These are phyloP conservation scores for Podospora tetraspora DNA, from an alignment of 495 filamentous ascomycete genomes.

Conservation along the genomic window DNA sequence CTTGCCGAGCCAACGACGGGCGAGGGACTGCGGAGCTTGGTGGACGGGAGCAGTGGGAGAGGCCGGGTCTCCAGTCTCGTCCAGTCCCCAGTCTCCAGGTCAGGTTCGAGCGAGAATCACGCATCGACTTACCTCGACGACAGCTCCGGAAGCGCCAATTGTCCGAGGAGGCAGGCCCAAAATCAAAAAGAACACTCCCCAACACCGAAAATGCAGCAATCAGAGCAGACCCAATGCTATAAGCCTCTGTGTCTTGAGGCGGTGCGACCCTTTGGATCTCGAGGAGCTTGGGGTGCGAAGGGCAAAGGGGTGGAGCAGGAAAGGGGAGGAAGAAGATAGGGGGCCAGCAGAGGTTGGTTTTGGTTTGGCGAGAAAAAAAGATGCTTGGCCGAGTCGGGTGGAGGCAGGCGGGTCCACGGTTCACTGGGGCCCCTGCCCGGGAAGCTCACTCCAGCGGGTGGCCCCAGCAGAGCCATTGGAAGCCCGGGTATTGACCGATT, in stretches of 20 bases:
- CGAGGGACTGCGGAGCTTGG: slow-evolving; percentile 17
- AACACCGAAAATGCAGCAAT: not conserved
- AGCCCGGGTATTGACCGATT: not conserved
- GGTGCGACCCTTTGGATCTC: slow-evolving; percentile 18
- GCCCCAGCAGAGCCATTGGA: not conserved
- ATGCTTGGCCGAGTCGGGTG: slow-evolving; percentile 9
- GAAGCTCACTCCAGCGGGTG: not conserved
- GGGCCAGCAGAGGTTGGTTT: slow-evolving; percentile 14
- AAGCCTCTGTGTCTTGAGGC: not conserved
- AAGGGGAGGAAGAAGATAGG: slow-evolving; percentile 7
- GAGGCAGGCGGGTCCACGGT: not conserved
- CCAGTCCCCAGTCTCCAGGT: not conserved
- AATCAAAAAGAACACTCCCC: not conserved
- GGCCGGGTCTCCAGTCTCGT: not conserved
- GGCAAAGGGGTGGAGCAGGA: slow-evolving; percentile 20
- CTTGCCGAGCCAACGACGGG: slow-evolving; percentile 16
- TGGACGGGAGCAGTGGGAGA: not conserved
- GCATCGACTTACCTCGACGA: not conserved
- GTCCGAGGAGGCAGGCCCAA: not conserved
- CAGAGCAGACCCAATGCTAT: not conserved
- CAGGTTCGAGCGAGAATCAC: not conserved
- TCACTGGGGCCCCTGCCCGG: not conserved
- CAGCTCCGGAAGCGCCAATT: not conserved
- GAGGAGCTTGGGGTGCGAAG: not conserved
- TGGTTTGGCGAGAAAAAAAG: slow-evolving; percentile 16